Percentiles rank a stretch among this genome's conserved stretches.
Conservation (phyloP, 352 stramenopile genomes). For the Pythium sukuiense region DNA sequence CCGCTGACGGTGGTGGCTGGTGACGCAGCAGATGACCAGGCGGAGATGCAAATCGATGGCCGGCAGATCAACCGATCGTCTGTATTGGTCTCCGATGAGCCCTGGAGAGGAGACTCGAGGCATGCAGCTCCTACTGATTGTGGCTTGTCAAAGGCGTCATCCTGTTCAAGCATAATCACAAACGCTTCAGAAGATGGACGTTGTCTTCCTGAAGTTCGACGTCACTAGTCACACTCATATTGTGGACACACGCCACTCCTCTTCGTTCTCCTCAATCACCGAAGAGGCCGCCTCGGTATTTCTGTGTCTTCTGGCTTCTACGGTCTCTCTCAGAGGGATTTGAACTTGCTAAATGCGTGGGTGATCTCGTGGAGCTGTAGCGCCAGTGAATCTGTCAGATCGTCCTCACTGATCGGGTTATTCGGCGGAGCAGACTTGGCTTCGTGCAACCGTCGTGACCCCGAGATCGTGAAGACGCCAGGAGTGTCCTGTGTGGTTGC, state of each 20-base stretch:
- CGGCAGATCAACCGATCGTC: background rate
- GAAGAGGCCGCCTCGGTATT: background rate
- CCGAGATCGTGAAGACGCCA: background rate
- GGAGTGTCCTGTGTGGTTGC: background rate
- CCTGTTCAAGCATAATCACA: too few relatives aligned
- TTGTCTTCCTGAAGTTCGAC: background rate
- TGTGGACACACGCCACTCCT: background rate
- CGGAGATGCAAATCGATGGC: background rate
- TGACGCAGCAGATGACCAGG: background rate
- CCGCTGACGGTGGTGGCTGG: background rate
- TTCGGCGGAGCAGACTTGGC: background rate
- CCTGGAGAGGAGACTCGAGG: background rate
- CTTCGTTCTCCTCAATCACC: background rate
- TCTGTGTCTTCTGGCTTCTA: background rate
- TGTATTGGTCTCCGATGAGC: background rate
- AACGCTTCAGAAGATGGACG: background rate
- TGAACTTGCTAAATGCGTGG: constrained; percentile 24
- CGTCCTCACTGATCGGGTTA: constrained; percentile 2
- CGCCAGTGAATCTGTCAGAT: constrained; percentile 6
- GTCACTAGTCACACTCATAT: background rate
- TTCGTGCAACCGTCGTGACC: background rate
- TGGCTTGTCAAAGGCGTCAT: background rate
- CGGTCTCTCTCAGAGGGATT: constrained; percentile 1
- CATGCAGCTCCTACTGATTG: background rate
- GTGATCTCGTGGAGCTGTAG: constrained; percentile 16